Evolutionary conservation across 768 basidiomycete genomes (phyloP), one percentile per base, ranked within the genome.

Genomic region (Macrocybe gigantea): DNA sequence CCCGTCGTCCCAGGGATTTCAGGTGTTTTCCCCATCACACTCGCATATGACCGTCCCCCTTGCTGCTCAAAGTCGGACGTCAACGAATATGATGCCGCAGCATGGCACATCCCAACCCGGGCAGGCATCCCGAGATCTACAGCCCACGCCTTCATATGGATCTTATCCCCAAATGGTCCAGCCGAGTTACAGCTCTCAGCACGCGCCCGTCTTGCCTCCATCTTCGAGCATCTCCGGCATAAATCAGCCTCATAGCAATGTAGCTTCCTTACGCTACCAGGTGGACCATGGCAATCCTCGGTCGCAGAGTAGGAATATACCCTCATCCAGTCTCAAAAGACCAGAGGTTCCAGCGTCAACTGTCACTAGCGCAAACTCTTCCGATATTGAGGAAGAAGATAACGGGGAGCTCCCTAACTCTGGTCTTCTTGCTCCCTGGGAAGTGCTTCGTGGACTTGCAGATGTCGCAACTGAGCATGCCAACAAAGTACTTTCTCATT

Each of bases 351-450:
- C 79, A 9, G 67, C 75, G 3, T 74, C 88, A 1, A 81, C 79
- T 55, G 77, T 82, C 50, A 81, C 83, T 7, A 90, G 86, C 53
- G 82, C 85, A 8, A 82, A 91, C 63, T 89, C 89, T 1, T 87
- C 88, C 34, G 90, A 91, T 58, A 63, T 80, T n/a, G 91, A 92
- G 43, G 88, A 89, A 41, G 88, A 90, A 39, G 88, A 87, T 38
- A 78, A 78, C 49, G 84, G 85, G 12, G 90, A 86, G 60, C 66
- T 93, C 10, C 90, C 91, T 1, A 84, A 85, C 34, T 79, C 77
- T 36, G 88, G 91, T 41, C 77, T 93, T 41, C 82, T 90, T 46
- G 90, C 89, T 7, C 91, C 91, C 43, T 88, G 87, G 83, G 88
- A 90, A 66, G 89, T 91, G 37, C 71, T 91, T 44, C 73, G 87